phyloP scores from a whole-genome alignment of 192 early-diverging fungal genomes.

The Oehlia diaphana region DNA sequence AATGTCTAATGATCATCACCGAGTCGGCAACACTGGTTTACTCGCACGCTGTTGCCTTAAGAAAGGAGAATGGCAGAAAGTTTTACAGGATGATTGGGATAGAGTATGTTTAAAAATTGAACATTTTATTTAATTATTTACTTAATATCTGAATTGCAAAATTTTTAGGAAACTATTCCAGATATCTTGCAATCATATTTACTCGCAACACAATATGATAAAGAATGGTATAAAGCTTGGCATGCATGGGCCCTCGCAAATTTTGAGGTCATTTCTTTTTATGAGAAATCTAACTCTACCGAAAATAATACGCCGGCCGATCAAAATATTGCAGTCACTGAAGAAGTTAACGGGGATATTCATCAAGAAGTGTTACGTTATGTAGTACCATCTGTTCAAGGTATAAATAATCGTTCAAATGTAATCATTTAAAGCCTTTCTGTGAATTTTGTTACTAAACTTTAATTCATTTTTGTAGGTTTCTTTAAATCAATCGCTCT shows the following conservation, averaged over 20 bases:
- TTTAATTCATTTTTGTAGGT: slow-evolving; percentile 42
- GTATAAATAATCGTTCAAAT: background rate
- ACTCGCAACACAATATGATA: slow-evolving; percentile 85
- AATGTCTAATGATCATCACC: slow-evolving; percentile 66
- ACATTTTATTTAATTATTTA: too few species aligned
- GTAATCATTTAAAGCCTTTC: slow-evolving; percentile 15
- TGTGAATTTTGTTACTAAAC: background rate
- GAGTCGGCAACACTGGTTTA: slow-evolving; percentile 54
- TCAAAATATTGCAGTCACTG: background rate
- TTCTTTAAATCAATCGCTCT: slow-evolving; percentile 93
- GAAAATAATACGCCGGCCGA: slow-evolving; percentile 38
- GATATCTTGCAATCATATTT: slow-evolving; percentile 82
- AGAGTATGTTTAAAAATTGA: slow-evolving; percentile 29
- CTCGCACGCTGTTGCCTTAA: slow-evolving; percentile 89
- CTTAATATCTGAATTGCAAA: background rate
- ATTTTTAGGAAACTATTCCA: slow-evolving; percentile 50
- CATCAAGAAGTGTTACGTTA: slow-evolving; percentile 57
- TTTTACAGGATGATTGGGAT: slow-evolving; percentile 49
- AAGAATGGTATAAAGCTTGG: slow-evolving; percentile 96
- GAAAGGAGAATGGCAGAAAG: slow-evolving; percentile 91
- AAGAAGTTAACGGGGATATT: slow-evolving; percentile 3
- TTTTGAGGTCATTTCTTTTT: slow-evolving; percentile 80
- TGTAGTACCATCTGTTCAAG: slow-evolving; percentile 84
- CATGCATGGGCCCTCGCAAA: slow-evolving; percentile 95
- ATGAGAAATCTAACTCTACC: slow-evolving; percentile 57